Conservation (phyloP, 2,329 filamentous ascomycete species). For the Alternaria ethzedia region DNA sequence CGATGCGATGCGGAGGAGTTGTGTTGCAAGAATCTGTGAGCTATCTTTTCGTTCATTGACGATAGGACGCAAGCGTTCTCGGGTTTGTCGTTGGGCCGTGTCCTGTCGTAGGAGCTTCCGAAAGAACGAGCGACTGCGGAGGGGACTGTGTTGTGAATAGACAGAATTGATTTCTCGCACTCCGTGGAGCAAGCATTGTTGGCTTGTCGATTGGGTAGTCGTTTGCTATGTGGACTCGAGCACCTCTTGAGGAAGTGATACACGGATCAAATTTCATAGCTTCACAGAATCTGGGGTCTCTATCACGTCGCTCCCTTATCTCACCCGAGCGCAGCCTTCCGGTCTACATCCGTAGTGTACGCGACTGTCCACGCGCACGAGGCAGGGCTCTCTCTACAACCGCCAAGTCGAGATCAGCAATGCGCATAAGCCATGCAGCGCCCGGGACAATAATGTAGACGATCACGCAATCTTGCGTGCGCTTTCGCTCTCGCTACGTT, state of each 20-base stretch:
- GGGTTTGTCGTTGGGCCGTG: neutral
- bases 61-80: neutral
- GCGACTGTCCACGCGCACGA: neutral
- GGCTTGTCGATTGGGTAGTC: neutral
- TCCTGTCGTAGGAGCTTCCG: neutral
- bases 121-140: neutral
- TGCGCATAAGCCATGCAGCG: slow-evolving; percentile 1
- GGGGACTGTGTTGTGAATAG: neutral
- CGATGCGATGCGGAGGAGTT: neutral
- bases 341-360: neutral
- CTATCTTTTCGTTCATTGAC: neutral
- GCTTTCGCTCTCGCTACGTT: neutral
- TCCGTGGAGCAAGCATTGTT: neutral
- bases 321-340: neutral
- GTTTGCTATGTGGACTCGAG: neutral
- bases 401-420: neutral
- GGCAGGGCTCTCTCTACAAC: neutral
- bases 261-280: no score
- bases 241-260: neutral
- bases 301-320: neutral
- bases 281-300: neutral
- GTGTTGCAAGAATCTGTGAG: neutral
- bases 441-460: neutral
- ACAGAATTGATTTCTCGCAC: neutral
- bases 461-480: slow-evolving; percentile 9